Conservation (phyloP, 78 protist genomes). For the Creolimax fragrantissima region DNA sequence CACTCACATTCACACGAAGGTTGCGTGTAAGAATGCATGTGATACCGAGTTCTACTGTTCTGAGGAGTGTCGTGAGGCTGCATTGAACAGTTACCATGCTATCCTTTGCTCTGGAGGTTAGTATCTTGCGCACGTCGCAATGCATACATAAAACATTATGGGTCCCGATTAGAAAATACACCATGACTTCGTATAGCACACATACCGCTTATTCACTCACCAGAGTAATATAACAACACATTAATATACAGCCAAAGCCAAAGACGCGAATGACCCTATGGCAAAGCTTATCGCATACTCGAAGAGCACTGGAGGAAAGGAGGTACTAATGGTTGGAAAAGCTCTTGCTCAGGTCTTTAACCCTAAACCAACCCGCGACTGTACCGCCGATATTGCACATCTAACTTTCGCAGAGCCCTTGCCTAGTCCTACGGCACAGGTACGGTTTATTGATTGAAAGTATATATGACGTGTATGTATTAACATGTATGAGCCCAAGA, state of each 20-base stretch:
- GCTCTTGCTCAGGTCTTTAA: not conserved
- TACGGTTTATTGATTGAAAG: too few relatives aligned
- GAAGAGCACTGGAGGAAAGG: not conserved
- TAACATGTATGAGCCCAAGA: too few relatives aligned
- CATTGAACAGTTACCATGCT: not conserved
- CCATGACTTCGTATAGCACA: too few relatives aligned
- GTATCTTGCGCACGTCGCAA: too few relatives aligned
- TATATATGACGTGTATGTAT: too few relatives aligned
- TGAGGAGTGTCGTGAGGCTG: not conserved
- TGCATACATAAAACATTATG: too few relatives aligned
- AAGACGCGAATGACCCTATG: not conserved
- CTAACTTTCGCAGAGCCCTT: not conserved
- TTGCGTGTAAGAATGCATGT: not conserved
- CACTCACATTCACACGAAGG: not conserved
- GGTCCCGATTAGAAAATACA: too few relatives aligned
- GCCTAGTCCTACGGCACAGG: not conserved
- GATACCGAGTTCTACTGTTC: not conserved
- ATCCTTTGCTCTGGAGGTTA: not conserved
- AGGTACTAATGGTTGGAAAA: not conserved
- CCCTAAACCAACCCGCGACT: not conserved
- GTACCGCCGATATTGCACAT: slow-evolving; percentile 4
- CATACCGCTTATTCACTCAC: too few relatives aligned
- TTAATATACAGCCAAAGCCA: not conserved
- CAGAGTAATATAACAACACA: too few relatives aligned
- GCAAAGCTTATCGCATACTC: not conserved